A percentile compares a stretch with the other conserved stretches of the same genome.
phyloP scores from a whole-genome alignment of 352 stramenopile genomes.

The Globisporangium apiculatum region DNA sequence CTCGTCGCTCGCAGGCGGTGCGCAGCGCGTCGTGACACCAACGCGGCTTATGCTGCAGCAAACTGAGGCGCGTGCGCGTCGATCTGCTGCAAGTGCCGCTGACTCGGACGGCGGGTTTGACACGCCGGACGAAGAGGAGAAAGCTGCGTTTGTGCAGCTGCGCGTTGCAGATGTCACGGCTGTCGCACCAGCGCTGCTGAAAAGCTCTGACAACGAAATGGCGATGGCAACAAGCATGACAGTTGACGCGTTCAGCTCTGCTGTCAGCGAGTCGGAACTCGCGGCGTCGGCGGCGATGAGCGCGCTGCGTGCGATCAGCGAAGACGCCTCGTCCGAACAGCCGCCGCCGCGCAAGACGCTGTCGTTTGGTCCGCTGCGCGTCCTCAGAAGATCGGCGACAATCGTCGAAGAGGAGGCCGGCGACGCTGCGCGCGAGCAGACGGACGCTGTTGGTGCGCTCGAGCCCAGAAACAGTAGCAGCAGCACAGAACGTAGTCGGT shows the following conservation, averaged over 20 bases:
- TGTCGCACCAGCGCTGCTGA: not conserved
- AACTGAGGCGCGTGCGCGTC: not conserved
- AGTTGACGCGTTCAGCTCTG: no score
- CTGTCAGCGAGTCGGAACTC: not conserved
- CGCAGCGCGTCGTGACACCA: conserved; percentile 53
- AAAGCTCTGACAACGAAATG: not conserved
- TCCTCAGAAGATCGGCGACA: conserved; percentile 11
- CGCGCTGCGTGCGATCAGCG: not conserved
- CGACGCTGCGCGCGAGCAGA: not conserved
- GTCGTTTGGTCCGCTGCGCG: conserved; percentile 26
- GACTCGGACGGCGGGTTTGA: conserved; percentile 14
- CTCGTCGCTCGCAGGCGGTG: conserved; percentile 42
- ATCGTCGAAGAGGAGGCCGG: conserved; percentile 20
- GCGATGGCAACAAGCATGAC: no score
- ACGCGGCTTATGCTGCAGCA: conserved; percentile 10
- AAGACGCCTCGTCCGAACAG: conserved; percentile 6
- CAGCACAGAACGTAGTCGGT: conserved; percentile 1
- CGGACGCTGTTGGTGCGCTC: not conserved
- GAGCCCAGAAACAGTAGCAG: not conserved
- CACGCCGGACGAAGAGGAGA: conserved; percentile 5
- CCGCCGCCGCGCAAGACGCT: conserved; percentile 14
- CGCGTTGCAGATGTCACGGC: not conserved
- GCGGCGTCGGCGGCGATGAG: not conserved
- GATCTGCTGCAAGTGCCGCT: not conserved
- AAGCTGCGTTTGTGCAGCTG: not conserved